Base-by-base conservation (phyloP, 176 grass and related monocot species). In the Otatea glauca region DNA sequence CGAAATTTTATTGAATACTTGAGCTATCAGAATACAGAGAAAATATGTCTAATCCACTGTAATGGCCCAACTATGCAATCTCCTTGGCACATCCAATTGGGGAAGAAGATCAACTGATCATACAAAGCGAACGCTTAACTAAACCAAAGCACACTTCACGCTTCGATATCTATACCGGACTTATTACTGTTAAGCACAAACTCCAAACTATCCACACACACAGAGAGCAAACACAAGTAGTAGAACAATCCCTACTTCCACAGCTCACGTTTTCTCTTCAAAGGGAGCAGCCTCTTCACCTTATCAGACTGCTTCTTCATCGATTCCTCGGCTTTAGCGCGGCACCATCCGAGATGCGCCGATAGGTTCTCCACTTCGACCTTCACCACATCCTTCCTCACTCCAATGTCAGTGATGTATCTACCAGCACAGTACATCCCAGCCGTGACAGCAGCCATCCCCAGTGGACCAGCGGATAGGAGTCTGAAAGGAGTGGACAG, bases 241-340 rank as follows among this genome's bases (percentile, higher is more conserved):
- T 10, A n/a, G 58, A 21, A 0, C 2, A 65, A 32, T 15, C 37
- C 27, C 10, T 60, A 76, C 59, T 62, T 29, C 24, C 84, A 80
- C 20, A 61, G 7, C 58, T 82, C 86, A 10, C 88, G 88, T 87
- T 90, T 90, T 51, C 88, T 65, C 60, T 90, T 90, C 11, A 90
- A 53, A 12, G 88, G 88, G 29, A 29, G 29, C 29, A 29, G 29
- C 29, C 29, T 29, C 29, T 29, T 29, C 29, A 29, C 29, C 29
- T 29, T 29, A 29, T 29, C 29, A 29, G 29, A 29, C 29, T 29
- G 29, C 29, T 29, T 29, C 29, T 29, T 29, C 29, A 1, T 1
- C 29, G 29, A 29, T 29, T 29, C 29, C 29, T 29, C 29, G 29
- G 29, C 29, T 29, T 29, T 29, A 1, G 29, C 29, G 29, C 29